Evolutionary conservation across 768 basidiomycete genomes (phyloP).

Genomic region (Russula vinacea): DNA sequence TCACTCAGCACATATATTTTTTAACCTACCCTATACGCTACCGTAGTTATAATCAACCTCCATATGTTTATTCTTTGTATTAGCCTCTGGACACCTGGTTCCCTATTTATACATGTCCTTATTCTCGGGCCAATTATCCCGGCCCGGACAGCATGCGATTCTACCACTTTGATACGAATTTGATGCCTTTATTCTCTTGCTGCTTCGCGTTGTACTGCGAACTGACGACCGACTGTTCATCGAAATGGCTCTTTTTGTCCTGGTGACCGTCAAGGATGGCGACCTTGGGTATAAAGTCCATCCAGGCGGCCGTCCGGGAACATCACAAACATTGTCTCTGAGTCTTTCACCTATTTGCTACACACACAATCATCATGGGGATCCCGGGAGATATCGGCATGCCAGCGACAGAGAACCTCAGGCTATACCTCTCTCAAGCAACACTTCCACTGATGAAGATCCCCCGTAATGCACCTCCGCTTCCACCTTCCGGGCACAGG

Average conservation of each 20-base stretch:
- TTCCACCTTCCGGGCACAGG: conserved; percentile 28
- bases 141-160: conserved; percentile 5
- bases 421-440: conserved; percentile 24
- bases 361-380: conserved; percentile 7
- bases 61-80: conserved; percentile 27
- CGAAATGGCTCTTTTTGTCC: neutral
- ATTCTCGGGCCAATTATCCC: neutral
- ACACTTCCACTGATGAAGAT: conserved; percentile 26
- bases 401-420: conserved; percentile 27
- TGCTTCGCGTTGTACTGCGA: conserved; percentile 2
- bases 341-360: conserved; percentile 2
- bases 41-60: conserved; percentile 1
- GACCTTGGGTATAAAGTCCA: conserved; percentile 13
- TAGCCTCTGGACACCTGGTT: neutral
- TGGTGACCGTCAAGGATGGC: neutral
- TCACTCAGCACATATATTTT: neutral
- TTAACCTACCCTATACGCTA: neutral
- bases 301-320: neutral
- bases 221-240: neutral
- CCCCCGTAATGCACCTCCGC: conserved; percentile 16
- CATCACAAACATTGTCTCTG: neutral
- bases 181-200: conserved; percentile 14
- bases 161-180: too few relatives aligned
- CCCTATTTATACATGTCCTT: conserved; percentile 12
- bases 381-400: conserved; percentile 27